Conservation (phyloP, 768 basidiomycete species). For the Leccinum olivaceopallidum region DNA sequence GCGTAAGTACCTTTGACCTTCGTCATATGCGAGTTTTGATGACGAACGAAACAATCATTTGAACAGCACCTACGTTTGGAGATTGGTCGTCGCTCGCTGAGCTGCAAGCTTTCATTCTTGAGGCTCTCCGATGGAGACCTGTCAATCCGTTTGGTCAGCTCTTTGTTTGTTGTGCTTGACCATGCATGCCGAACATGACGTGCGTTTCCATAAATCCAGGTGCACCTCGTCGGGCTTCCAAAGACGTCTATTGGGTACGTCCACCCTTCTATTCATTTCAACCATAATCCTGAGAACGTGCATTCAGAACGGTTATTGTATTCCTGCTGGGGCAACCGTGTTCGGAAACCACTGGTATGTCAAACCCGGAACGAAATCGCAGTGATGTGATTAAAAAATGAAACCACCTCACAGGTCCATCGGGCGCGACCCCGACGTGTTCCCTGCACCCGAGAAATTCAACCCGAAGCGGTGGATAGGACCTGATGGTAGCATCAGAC, state of each 20-base stretch:
- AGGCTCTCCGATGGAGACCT: slow-evolving; percentile 41
- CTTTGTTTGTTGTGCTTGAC: no score
- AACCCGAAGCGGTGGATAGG: slow-evolving; percentile 56
- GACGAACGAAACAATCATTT: neutral
- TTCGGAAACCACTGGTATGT: slow-evolving; percentile 34
- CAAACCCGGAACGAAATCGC: neutral
- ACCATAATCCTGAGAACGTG: neutral
- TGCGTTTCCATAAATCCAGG: slow-evolving; percentile 6
- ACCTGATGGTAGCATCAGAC: slow-evolving; percentile 43
- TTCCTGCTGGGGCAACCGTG: slow-evolving; percentile 36
- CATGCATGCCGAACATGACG: neutral
- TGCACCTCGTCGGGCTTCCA: slow-evolving; percentile 24
- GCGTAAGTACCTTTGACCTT: slow-evolving; percentile 20
- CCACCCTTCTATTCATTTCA: no score
- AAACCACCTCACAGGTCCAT: slow-evolving; percentile 18
- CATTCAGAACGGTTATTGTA: slow-evolving; percentile 35
- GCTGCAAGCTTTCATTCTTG: slow-evolving; percentile 39
- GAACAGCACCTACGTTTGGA: slow-evolving; percentile 39
- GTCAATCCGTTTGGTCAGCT: slow-evolving; percentile 32
- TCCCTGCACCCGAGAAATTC: slow-evolving; percentile 47
- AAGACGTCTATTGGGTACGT: slow-evolving; percentile 31
- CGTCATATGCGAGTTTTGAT: neutral
- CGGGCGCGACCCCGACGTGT: slow-evolving; percentile 26
- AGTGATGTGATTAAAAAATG: neutral
- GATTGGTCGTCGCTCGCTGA: slow-evolving; percentile 36